phyloP scores from a whole-genome alignment of 345 rosid species.

The Abelmoschus esculentus region DNA sequence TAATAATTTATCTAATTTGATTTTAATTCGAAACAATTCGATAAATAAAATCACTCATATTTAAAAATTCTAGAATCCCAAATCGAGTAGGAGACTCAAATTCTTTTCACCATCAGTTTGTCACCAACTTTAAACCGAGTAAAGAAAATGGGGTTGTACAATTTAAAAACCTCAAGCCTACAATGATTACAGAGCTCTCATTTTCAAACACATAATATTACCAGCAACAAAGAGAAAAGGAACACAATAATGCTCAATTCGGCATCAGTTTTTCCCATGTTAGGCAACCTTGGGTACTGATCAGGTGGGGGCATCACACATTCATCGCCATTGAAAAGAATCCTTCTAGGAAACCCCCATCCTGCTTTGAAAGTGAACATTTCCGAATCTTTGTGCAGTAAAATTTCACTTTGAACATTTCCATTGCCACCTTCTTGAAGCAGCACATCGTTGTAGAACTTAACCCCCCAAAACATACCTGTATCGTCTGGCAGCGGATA shows the following conservation, averaged over 20 bases:
- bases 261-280: constrained; percentile 8
- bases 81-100: no score
- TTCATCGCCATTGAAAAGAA: constrained; percentile 75
- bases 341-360: constrained; percentile 80
- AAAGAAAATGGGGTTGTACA: neutral
- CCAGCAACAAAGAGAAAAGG: constrained; percentile 13
- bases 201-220: constrained; percentile 1
- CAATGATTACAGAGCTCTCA: neutral
- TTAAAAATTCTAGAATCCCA: no score
- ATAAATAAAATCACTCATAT: no score
- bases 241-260: constrained; percentile 2
- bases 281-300: constrained; percentile 63
- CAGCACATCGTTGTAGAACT: constrained; percentile 63
- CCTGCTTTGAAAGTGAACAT: constrained; percentile 59
- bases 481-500: constrained; percentile 51
- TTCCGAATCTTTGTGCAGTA: constrained; percentile 49
- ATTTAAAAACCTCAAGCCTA: neutral
- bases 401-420: constrained; percentile 62
- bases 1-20: no score
- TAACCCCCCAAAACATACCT: constrained; percentile 77
- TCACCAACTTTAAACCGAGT: neutral
- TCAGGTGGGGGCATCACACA: constrained; percentile 89
- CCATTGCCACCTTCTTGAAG: constrained; percentile 57
- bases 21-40: no score
- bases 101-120: neutral